Percentiles rank a stretch among this genome's conserved stretches.
Conservation (phyloP, 1,284 basidiomycete species). For the Pterulicium gracile region DNA sequence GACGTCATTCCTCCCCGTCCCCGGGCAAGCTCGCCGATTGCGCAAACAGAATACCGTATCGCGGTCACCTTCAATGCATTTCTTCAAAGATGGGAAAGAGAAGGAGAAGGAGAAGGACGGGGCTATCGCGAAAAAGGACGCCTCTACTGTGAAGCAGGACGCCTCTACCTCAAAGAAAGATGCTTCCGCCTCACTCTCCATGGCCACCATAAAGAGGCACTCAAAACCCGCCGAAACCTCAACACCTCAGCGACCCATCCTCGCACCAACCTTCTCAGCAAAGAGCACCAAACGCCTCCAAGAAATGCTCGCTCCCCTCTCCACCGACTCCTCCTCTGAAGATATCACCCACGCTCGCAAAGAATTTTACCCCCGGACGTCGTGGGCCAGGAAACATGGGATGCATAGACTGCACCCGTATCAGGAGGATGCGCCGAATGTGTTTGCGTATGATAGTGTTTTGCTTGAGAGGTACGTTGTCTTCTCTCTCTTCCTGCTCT, state of each 20-base stretch:
- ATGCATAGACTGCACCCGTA: slow-evolving; percentile 1
- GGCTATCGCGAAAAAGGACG: too few relatives aligned
- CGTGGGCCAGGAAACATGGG: neutral
- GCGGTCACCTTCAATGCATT: too few relatives aligned
- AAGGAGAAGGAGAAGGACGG: too few relatives aligned
- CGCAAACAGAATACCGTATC: too few relatives aligned
- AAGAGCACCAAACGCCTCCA: neutral
- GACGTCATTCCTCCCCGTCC: too few relatives aligned
- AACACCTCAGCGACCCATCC: neutral
- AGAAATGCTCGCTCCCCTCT: neutral
- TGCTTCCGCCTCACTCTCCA: too few relatives aligned
- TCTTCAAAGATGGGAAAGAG: too few relatives aligned
- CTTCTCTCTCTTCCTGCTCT: slow-evolving; percentile 3
- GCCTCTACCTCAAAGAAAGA: too few relatives aligned
- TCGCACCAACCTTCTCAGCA: neutral
- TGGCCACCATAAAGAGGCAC: too few relatives aligned
- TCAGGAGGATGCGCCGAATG: neutral
- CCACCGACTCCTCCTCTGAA: neutral
- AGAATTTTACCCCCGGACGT: neutral
- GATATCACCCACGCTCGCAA: neutral
- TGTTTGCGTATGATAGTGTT: slow-evolving; percentile 1
- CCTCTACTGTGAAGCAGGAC: too few relatives aligned
- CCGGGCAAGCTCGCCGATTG: too few relatives aligned
- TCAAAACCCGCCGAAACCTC: too few relatives aligned
- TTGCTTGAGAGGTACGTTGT: slow-evolving; percentile 1